Conservation (phyloP, 495 filamentous ascomycete species). For the Hyaloscypha variabilis region DNA sequence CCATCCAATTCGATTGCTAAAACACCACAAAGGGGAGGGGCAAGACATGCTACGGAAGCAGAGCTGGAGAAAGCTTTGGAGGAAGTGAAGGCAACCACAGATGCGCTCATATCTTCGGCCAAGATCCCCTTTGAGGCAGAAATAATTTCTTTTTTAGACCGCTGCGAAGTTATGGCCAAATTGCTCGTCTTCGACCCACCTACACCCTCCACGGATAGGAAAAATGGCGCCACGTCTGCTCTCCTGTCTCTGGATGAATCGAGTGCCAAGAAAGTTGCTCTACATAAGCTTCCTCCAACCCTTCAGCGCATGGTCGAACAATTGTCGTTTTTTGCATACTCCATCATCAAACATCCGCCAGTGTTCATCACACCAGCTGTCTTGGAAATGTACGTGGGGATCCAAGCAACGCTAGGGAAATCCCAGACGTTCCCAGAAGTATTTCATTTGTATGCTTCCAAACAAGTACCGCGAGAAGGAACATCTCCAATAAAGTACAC, state of each 20-base stretch:
- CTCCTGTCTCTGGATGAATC: conserved; percentile 31
- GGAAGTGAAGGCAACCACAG: conserved; percentile 11
- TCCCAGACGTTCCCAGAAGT: conserved; percentile 76
- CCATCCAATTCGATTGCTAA: no score
- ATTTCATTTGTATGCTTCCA: conserved; percentile 82
- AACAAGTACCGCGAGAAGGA: conserved; percentile 69
- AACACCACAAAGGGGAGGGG: not conserved
- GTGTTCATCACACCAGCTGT: conserved; percentile 79
- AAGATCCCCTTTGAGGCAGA: conserved; percentile 28
- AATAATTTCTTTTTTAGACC: conserved; percentile 2
- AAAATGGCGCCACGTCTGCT: conserved; percentile 29
- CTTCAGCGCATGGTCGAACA: conserved; percentile 32
- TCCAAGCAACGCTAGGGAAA: conserved; percentile 69
- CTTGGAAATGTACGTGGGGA: conserved; percentile 68
- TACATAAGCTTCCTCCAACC: conserved; percentile 16
- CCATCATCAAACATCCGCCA: conserved; percentile 69
- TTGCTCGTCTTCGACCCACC: conserved; percentile 19
- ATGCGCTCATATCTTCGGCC: conserved; percentile 12
- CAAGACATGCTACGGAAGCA: conserved; percentile 6
- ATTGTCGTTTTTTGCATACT: conserved; percentile 58
- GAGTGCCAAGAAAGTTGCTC: conserved; percentile 12
- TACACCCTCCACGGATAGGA: not conserved
- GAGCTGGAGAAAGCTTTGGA: conserved; percentile 16
- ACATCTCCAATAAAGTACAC: conserved; percentile 60
- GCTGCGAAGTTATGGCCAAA: conserved; percentile 24